Evolutionary conservation across 371 early-diverging fungal species (phyloP), one percentile per base, ranked within the genome.

Genomic region (Mortierella sp.): DNA sequence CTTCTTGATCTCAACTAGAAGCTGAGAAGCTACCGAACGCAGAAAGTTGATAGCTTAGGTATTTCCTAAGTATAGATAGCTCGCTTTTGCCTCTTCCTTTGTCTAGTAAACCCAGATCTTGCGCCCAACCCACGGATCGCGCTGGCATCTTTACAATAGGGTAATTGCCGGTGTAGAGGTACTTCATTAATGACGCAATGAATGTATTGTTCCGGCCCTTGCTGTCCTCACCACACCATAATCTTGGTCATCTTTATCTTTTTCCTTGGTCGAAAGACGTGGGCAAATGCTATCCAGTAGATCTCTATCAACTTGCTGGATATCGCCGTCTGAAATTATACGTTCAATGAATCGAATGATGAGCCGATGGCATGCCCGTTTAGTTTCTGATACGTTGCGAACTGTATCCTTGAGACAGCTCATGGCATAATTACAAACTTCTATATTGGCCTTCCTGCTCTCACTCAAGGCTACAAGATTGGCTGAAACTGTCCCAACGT

Each of bases 401-500:
- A 62, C 63, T 8, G 42, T 5, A 4, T 51, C 51, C 22, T 62
- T 28, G 22, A 62, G 51, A 35, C 51, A 34, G 1, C 13, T n/a
- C 31, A 22, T 31, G 9, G 51, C 63, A 13, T 51, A 12, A 51
- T 62, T 34, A 4, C 9, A 45, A 6, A 6, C 26, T 13, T 61
- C 19, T 8, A 2, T 45, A 15, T 43, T 43, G 43, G 15, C 13
- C 43, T 43, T 43, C 13, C 43, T 15, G 15, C 15, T 43, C 10
- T 51, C 51, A 23, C 26, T 26, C 42, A 57, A 28, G n/a, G 62
- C 62, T 23, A 23, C 26, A 35, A 55, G 26, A 29, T 69, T 69
- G 28, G 45, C 62, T 2, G 31, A 10, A 17, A 61, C 23, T 19
- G 69, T 62, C 40, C 69, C 69, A 45, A 62, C 42, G 15, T 40